phyloP scores from a whole-genome alignment of 192 early-diverging fungal genomes.

The Spinellus fusiger region DNA sequence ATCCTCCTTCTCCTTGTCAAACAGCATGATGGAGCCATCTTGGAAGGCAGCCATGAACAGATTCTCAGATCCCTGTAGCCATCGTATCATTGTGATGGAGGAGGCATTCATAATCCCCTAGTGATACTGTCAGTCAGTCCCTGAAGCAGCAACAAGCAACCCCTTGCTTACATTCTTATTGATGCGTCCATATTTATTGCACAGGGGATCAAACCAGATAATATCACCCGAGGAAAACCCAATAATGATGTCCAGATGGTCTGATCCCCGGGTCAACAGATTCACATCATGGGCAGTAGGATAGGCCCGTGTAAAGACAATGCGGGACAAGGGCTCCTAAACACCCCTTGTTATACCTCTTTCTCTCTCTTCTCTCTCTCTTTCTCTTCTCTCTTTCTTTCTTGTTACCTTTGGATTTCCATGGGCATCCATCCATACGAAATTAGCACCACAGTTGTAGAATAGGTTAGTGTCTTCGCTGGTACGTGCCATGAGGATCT shows the following conservation, averaged over 20 bases:
- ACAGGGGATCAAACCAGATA: constrained; percentile 83
- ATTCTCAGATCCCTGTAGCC: constrained; percentile 85
- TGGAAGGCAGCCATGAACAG: constrained; percentile 82
- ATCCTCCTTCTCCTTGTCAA: constrained; percentile 91
- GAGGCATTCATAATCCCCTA: constrained; percentile 64
- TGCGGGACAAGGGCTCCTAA: constrained; percentile 75
- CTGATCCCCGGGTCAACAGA: constrained; percentile 59
- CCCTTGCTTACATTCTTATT: constrained; percentile 67
- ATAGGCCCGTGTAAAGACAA: constrained; percentile 69
- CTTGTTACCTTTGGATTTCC: constrained; percentile 51
- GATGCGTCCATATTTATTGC: constrained; percentile 81
- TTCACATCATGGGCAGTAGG: constrained; percentile 90
- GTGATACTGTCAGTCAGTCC: not conserved
- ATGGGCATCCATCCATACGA: constrained; percentile 66
- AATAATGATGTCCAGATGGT: constrained; percentile 80
- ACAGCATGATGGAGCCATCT: constrained; percentile 82
- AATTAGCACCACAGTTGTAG: constrained; percentile 63
- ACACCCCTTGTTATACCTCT: not conserved
- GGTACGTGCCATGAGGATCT: constrained; percentile 47
- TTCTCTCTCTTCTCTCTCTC: not conserved
- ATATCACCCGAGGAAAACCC: constrained; percentile 79
- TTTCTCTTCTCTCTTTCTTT: not conserved
- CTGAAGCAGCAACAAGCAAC: not conserved
- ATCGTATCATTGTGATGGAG: constrained; percentile 76
- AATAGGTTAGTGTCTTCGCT: constrained; percentile 66